A percentile compares a stretch with the other conserved stretches of the same genome.
phyloP scores from a whole-genome alignment of 257 asterid genomes.

The Oldenlandia corymbosa region DNA sequence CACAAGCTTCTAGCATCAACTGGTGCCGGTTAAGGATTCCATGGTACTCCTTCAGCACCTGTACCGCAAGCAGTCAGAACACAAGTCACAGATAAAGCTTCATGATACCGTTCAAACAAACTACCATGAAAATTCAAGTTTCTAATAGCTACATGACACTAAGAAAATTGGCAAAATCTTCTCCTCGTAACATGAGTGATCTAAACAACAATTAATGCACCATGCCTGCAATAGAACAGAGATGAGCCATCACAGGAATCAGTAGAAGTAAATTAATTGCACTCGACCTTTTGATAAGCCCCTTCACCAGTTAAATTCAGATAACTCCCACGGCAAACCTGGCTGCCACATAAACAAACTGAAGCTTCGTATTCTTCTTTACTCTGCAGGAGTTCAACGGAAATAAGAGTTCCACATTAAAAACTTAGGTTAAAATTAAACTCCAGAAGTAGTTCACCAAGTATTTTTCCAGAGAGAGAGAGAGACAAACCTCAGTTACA shows the following conservation, averaged over 20 bases:
- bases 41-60: constrained; percentile 86
- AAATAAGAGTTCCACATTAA: constrained; percentile 17
- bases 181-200: no score
- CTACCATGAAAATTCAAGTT: background rate
- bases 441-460: constrained; percentile 3
- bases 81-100: background rate
- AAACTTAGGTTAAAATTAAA: constrained; percentile 16
- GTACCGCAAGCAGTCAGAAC: background rate
- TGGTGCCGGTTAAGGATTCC: constrained; percentile 83
- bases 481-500: constrained; percentile 81
- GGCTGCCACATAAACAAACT: constrained; percentile 96
- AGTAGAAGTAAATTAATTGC: constrained; percentile 13
- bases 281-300: constrained; percentile 79
- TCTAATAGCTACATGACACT: background rate
- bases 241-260: constrained; percentile 1
- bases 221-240: background rate
- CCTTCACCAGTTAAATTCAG: constrained; percentile 95
- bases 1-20: constrained; percentile 90
- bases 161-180: no score
- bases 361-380: constrained; percentile 99
- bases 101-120: background rate
- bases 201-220: no score
- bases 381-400: constrained; percentile 53
- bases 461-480: constrained; percentile 9
- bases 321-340: constrained; percentile 98